Base-by-base conservation (phyloP, 257 asterid species). In the Solanum dulcamara region DNA sequence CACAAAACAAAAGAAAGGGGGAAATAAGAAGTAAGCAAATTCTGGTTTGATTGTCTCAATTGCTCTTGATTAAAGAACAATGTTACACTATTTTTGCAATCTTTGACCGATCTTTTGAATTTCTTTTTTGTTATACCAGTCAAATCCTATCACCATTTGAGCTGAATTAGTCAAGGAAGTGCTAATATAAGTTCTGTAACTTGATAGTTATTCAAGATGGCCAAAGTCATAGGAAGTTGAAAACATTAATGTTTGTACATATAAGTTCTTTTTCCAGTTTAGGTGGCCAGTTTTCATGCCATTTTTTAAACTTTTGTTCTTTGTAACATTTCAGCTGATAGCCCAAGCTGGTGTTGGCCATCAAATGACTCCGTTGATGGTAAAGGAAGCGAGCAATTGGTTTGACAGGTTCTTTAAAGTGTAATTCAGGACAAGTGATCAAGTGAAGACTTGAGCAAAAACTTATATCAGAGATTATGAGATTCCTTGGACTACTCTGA, bases 331-430 rank as follows among this genome's bases (percentile, higher is more conserved):
- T 84, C 93, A 96, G 99, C 28, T 94, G 89, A 88, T 92, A 59
- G 91, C 89, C 18, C 88, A 95, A 89, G 88, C 92, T 1, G 98
- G 97, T 30, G 90, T 96, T 30, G 92, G 90, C 17, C 98, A 96
- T 86, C 88, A 86, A 87, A 95, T 93, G 98, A 95, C 99, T 13
- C 55, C 93, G n/a, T 85, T 85, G 86, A 95, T 96, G 99, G 97
- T 95, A 51, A 92, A 92, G 88, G 91, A 89, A 91, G 95, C 97
- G 33, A 92, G 97, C 30, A 90, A 91, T 51, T 92, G 97, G 97
- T 93, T 93, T 70, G 97, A 92, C 86, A 88, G 72, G 81, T 89
- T 88, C 91, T 86, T 88, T 50, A 59, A 79, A 44, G 38, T 44
- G 59, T 75, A 75, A 74, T 66, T 30, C 1, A 17, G 18, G 33